Percentiles rank a stretch among this genome's conserved stretches.
phyloP scores from a whole-genome alignment of 192 early-diverging fungal genomes.

The Diversispora eburnea region DNA sequence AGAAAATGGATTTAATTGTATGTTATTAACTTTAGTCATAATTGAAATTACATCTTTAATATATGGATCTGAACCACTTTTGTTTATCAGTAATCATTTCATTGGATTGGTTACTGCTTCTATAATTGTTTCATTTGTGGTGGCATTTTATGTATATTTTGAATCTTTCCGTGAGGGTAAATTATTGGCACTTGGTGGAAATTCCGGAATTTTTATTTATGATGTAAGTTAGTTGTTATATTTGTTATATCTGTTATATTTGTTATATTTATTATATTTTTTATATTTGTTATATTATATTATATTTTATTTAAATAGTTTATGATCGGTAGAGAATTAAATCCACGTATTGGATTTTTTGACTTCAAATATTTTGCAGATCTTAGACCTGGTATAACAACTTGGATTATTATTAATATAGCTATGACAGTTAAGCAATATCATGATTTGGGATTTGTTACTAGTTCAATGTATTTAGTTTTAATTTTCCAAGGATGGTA shows the following conservation, averaged over 20 bases:
- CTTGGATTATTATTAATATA: conserved; percentile 81
- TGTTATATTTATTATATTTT: not conserved
- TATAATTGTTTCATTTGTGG: conserved; percentile 57
- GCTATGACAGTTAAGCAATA: conserved; percentile 78
- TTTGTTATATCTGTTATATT: too few species aligned
- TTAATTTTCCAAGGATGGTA: conserved; percentile 77
- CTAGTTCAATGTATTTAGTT: conserved; percentile 76
- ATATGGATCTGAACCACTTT: conserved; percentile 58
- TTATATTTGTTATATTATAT: not conserved
- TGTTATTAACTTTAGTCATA: conserved; percentile 49
- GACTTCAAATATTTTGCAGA: conserved; percentile 96
- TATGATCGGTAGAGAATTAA: conserved; percentile 94
- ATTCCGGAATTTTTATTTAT: conserved; percentile 87
- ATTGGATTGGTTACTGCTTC: conserved; percentile 69
- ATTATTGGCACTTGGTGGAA: conserved; percentile 79
- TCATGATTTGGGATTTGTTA: conserved; percentile 56
- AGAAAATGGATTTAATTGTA: conserved; percentile 72
- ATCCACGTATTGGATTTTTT: conserved; percentile 78
- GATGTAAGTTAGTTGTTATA: conserved; percentile 60
- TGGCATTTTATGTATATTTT: conserved; percentile 71
- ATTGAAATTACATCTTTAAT: conserved; percentile 38
- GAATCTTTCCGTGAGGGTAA: conserved; percentile 65
- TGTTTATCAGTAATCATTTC: conserved; percentile 82
- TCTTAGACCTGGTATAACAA: conserved; percentile 88
- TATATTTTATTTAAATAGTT: conserved; percentile 44